Percentiles rank a stretch among this genome's conserved stretches.
These are phyloP conservation scores for Russula sp. DNA, from an alignment of 768 basidiomycete species.

Conservation along the genomic window DNA sequence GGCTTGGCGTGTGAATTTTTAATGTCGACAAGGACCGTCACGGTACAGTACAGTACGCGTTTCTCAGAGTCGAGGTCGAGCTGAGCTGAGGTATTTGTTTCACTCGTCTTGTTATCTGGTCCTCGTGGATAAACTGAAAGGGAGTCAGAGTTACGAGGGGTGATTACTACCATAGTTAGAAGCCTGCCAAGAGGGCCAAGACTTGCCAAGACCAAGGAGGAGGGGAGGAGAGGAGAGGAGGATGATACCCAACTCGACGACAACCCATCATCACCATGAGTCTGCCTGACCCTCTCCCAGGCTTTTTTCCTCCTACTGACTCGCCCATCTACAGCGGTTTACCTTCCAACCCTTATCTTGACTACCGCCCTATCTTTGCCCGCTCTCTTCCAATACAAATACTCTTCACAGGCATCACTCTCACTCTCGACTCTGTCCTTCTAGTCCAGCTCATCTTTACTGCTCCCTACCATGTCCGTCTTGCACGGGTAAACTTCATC, in stretches of 20 bases:
- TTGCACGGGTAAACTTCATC: conserved; percentile 87
- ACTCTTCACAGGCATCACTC: conserved; percentile 73
- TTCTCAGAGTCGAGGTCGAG: no score
- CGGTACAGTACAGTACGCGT: no score
- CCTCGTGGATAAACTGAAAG: no score
- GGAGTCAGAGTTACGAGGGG: no score
- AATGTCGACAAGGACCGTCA: no score
- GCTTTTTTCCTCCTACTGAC: neutral
- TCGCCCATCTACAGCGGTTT: conserved; percentile 23
- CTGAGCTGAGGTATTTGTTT: no score
- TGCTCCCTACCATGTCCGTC: conserved; percentile 91
- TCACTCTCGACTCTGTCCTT: conserved; percentile 80
- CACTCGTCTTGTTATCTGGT: no score
- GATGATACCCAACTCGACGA: no score
- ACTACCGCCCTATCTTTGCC: conserved; percentile 73
- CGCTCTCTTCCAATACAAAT: conserved; percentile 90
- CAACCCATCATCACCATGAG: neutral
- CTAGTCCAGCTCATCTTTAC: conserved; percentile 93
- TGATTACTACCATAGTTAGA: no score
- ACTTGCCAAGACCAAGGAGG: neutral
- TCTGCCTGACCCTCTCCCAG: neutral
- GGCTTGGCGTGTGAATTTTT: no score
- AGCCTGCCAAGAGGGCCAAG: no score
- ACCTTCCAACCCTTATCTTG: conserved; percentile 64
- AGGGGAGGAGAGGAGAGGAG: no score